A percentile compares a stretch with the other conserved stretches of the same genome.
phyloP scores from a whole-genome alignment of 2,329 filamentous ascomycete genomes.

The Colletotrichum magnum region DNA sequence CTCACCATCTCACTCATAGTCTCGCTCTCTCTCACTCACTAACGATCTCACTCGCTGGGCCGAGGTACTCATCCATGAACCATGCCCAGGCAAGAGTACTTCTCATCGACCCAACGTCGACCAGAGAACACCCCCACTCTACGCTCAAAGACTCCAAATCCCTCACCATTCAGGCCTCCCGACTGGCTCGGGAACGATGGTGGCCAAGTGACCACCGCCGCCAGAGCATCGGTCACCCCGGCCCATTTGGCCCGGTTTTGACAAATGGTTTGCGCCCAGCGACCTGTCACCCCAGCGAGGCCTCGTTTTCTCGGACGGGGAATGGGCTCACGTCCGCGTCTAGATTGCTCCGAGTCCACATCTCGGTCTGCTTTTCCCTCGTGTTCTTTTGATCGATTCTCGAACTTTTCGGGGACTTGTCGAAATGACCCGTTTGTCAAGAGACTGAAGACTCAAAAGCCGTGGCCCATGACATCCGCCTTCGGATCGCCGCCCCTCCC shows the following conservation, averaged over 20 bases:
- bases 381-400: neutral
- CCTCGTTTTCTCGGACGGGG: neutral
- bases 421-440: too few relatives aligned
- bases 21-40: too few relatives aligned
- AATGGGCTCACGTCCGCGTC: slow-evolving; percentile 7
- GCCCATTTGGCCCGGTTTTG: slow-evolving; percentile 10
- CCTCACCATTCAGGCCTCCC: slow-evolving; percentile 20
- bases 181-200: slow-evolving; percentile 35
- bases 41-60: too few relatives aligned
- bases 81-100: neutral
- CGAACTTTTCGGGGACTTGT: neutral
- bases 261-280: slow-evolving; percentile 21
- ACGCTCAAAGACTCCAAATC: slow-evolving; percentile 16
- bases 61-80: too few relatives aligned
- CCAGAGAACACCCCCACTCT: slow-evolving; percentile 10
- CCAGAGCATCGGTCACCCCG: slow-evolving; percentile 33
- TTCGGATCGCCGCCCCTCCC: slow-evolving; percentile 2
- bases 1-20: neutral
- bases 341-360: neutral
- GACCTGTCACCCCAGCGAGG: neutral
- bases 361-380: neutral
- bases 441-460: too few relatives aligned
- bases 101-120: slow-evolving; percentile 10
- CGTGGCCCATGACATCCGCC: neutral
- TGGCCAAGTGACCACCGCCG: slow-evolving; percentile 18